Evolutionary conservation across 108 stramenopile genomes (phyloP).

Genomic region (Fistulifera solaris): DNA sequence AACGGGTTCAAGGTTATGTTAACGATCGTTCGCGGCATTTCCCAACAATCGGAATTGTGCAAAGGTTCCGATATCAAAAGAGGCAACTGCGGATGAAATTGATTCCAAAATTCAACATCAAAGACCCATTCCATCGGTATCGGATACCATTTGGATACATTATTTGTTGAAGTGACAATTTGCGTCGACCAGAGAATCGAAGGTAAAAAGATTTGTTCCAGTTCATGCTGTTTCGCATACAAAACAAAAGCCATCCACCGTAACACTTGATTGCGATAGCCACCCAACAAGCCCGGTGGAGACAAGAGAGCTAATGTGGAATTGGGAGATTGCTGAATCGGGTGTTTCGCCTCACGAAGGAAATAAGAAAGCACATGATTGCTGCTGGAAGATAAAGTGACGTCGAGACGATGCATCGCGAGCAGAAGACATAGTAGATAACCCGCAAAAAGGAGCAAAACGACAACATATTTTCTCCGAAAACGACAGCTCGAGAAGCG

Average conservation of each 20-base stretch:
- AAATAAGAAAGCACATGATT: too few relatives aligned
- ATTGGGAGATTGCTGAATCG: background rate
- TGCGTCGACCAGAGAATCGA: slow-evolving; percentile 41
- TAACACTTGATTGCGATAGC: slow-evolving; percentile 70
- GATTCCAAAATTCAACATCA: slow-evolving; percentile 68
- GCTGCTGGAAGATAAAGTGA: too few relatives aligned
- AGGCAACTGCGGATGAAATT: slow-evolving; percentile 3
- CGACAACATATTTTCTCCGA: too few relatives aligned
- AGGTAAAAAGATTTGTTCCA: slow-evolving; percentile 42
- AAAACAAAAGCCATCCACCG: slow-evolving; percentile 44
- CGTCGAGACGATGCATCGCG: too few relatives aligned
- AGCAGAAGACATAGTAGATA: too few relatives aligned
- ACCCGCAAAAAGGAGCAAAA: too few relatives aligned
- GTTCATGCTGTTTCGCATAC: slow-evolving; percentile 25
- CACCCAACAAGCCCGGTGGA: slow-evolving; percentile 47
- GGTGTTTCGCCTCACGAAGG: too few relatives aligned
- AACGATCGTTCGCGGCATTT: background rate
- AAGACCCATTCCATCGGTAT: slow-evolving; percentile 53
- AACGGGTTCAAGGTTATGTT: background rate
- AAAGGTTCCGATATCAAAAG: background rate
- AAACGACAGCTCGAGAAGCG: too few relatives aligned
- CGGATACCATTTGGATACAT: slow-evolving; percentile 14
- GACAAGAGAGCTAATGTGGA: slow-evolving; percentile 21
- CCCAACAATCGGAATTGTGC: background rate
- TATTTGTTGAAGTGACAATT: slow-evolving; percentile 5